Base-by-base conservation (phyloP, 805 yeast species). In the Ogataea chonburiensis region DNA sequence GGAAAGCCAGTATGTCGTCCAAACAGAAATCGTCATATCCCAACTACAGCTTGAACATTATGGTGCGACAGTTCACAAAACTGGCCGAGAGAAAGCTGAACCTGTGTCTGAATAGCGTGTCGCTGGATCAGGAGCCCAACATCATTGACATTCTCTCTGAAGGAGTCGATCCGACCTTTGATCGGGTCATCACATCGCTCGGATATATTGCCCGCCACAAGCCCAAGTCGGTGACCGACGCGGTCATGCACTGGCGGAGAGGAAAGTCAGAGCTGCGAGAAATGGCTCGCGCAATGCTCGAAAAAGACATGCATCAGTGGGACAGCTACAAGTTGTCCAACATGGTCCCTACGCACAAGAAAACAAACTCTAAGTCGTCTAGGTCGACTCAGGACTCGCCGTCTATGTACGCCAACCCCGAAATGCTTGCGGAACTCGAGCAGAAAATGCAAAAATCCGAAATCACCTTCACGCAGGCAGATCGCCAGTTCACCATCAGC, bases 161-260 rank as follows among this genome's bases (percentile, higher is more conserved):
- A 53, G 97, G 97, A 1, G 79, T 76, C 1, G 98, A 93, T 53
- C 80, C 84, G 0, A 76, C 74, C 14, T 91, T 93, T 56, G 98
- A 93, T 60, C 77, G 84, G 51, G 85, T 88, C 34, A 76, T 94
- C 14, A 77, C 78, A 11, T 84, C 96, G 0, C 64, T 93, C 37
- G 98, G 98, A 7, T 86, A 86, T 56, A 86, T 93, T 24, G 94
- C 98, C 1, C 73, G 87, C 38, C 71, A 81, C 17, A 86, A 87
- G 47, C 97, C 98, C 0, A 89, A 87, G 54, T 95, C 96, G 0
- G 96, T 93, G 1, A 88, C 94, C 21, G 99, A 93, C 59, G 87
- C 95, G 5, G 95, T 93, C 42, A 89, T 93, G 98, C 89, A 86
- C 56, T 93, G 99, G 99, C 73, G 98, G 42, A 86, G 91, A 57